Percentiles rank a stretch among this genome's conserved stretches.
phyloP scores from a whole-genome alignment of 768 basidiomycete species.

The Rickenella mellea region DNA sequence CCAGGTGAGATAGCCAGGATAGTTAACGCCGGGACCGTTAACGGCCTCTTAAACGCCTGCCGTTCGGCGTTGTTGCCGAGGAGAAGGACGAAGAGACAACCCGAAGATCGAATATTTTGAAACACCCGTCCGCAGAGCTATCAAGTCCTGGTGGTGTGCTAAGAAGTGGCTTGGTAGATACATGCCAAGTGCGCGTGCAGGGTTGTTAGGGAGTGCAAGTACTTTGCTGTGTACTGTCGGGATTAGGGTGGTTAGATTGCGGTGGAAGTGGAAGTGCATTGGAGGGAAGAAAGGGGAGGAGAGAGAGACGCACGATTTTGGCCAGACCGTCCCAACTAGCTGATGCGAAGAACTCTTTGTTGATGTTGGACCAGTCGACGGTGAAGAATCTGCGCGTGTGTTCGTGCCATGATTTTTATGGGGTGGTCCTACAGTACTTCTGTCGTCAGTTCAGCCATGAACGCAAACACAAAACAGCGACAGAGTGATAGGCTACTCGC shows the following conservation, averaged over 20 bases:
- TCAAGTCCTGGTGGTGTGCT: constrained; percentile 73
- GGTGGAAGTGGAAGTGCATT: background rate
- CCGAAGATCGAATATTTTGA: constrained; percentile 82
- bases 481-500: too few relatives aligned
- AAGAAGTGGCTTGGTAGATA: constrained; percentile 89
- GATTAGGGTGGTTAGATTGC: constrained; percentile 5
- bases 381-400: constrained; percentile 89
- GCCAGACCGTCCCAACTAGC: constrained; percentile 88
- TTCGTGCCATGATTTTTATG: constrained; percentile 87
- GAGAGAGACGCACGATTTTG: constrained; percentile 59
- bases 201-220: constrained; percentile 67
- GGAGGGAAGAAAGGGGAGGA: too few relatives aligned
- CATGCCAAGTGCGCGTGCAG: constrained; percentile 77
- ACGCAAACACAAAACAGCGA: constrained; percentile 3
- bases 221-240: constrained; percentile 77
- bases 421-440: constrained; percentile 63
- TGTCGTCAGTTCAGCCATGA: constrained; percentile 18
- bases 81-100: constrained; percentile 4
- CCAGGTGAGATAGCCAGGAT: constrained; percentile 11
- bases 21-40: background rate
- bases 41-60: too few relatives aligned
- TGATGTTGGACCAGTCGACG: constrained; percentile 91
- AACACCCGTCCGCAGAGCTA: constrained; percentile 80
- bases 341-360: constrained; percentile 80
- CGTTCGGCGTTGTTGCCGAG: too few relatives aligned